Base-by-base conservation (phyloP, 2,329 filamentous ascomycete species). In the Tympanopsis confertula region DNA sequence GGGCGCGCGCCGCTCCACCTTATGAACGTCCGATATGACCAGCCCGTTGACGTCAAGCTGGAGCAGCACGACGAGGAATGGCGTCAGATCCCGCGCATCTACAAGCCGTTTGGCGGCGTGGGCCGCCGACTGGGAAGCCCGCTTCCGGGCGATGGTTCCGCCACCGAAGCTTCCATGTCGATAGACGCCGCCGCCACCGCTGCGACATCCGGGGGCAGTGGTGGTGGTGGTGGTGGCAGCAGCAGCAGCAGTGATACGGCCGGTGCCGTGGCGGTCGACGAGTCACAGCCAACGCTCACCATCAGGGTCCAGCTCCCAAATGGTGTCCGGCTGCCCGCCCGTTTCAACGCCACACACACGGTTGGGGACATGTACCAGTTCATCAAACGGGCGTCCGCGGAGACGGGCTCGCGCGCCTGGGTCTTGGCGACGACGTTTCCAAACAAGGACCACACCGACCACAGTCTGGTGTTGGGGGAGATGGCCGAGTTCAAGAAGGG, bases 351-450 rank as follows among this genome's bases (percentile, higher is more conserved):
- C 0, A 79, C 72, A 1, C 79, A 86, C 48, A 91, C 84, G 0
- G 62, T 93, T 35, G 80, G 76, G 13, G 81, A 89, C 45, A 70
- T 93, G 5, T 89, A 91, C 56, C 64, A 68, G 5, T 89, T 89
- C 49, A 74, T 89, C 42, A 63, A 73, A 41, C 66, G 70, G n/a
- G 71, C 82, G 0, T 78, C 72, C 19, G 55, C 76, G 0, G 68
- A 68, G 5, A 70, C 72, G 36, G 61, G 63, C 20, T 52, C 58
- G 28, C 69, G 84, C n/a, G 49, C 68, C 3, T 91, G 82, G 68
- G 80, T 85, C 3, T 63, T 93, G 32, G 82, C 81, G 45, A 91
- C 85, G 0, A 89, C 84, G 0, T 91, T 91, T 57, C 85, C 85
- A 4, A 86, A 76, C 51, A 87, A 86, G 60, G 82, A 89, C 38